Conservation (phyloP, 495 filamentous ascomycete genomes). For the Xylaria grammica region DNA sequence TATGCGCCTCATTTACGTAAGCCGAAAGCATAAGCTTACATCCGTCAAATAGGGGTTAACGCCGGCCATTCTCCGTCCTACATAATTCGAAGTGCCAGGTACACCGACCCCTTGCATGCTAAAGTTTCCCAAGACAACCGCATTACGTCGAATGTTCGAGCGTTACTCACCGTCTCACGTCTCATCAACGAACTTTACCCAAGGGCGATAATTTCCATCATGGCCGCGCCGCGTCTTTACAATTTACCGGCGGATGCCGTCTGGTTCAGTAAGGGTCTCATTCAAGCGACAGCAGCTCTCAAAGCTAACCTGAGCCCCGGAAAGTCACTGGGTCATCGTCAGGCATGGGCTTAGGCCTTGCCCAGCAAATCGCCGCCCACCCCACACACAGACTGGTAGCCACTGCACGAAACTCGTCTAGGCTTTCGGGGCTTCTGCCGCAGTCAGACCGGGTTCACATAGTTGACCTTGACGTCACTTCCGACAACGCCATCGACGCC, state of each 20-base stretch:
- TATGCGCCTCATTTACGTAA: no score
- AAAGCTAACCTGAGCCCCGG: neutral
- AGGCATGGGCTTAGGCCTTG: conserved; percentile 48
- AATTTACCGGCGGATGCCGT: conserved; percentile 12
- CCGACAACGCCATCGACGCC: conserved; percentile 40
- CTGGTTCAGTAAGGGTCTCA: conserved; percentile 10
- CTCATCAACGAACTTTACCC: no score
- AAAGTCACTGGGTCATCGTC: conserved; percentile 52
- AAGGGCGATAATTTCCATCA: neutral
- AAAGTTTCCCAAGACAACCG: no score
- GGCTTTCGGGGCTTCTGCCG: conserved; percentile 39
- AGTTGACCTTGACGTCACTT: conserved; percentile 10
- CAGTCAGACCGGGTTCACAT: neutral
- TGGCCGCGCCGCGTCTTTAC: conserved; percentile 3
- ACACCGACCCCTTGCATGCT: no score
- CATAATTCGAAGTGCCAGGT: no score
- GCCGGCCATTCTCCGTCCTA: no score
- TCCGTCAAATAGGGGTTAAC: no score
- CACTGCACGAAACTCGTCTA: conserved; percentile 42
- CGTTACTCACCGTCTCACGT: no score
- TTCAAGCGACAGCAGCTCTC: neutral
- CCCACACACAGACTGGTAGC: conserved; percentile 49
- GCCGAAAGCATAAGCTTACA: no score
- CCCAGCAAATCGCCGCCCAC: conserved; percentile 39
- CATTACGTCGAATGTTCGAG: no score